Conservation (phyloP, 257 asterid genomes). For the Nicotiana tomentosiformis region DNA sequence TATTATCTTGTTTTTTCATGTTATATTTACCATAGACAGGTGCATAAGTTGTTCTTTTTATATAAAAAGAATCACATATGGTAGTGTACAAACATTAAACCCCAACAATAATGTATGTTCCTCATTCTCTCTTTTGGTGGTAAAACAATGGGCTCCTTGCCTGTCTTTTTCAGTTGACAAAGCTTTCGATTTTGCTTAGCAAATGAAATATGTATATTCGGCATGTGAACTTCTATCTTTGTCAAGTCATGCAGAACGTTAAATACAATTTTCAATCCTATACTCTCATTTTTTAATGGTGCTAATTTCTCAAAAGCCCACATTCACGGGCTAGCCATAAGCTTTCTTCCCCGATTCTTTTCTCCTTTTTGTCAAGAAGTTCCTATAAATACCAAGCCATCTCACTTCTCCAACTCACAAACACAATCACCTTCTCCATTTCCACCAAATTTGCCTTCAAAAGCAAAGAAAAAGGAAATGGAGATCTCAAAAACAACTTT, state of each 20-base stretch:
- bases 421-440: neutral
- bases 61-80: neutral
- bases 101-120: neutral
- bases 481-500: conserved; percentile 5
- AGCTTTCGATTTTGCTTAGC: neutral
- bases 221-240: conserved; percentile 4
- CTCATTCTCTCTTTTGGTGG: neutral
- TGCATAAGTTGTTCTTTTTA: too few relatives aligned
- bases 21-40: neutral
- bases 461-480: conserved; percentile 10
- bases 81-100: neutral
- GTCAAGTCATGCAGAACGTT: neutral
- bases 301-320: neutral
- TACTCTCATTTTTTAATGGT: neutral
- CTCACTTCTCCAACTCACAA: neutral
- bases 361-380: neutral
- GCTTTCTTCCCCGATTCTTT: neutral
- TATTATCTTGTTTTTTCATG: neutral
- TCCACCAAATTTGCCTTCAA: neutral
- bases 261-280: neutral
- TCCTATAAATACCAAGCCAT: neutral
- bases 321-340: conserved; percentile 1
- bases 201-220: neutral
- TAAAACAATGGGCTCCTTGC: neutral
- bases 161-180: neutral